These are phyloP conservation scores for Starmerella geochares DNA, from an alignment of 805 yeast genomes.

Conservation along the genomic window DNA sequence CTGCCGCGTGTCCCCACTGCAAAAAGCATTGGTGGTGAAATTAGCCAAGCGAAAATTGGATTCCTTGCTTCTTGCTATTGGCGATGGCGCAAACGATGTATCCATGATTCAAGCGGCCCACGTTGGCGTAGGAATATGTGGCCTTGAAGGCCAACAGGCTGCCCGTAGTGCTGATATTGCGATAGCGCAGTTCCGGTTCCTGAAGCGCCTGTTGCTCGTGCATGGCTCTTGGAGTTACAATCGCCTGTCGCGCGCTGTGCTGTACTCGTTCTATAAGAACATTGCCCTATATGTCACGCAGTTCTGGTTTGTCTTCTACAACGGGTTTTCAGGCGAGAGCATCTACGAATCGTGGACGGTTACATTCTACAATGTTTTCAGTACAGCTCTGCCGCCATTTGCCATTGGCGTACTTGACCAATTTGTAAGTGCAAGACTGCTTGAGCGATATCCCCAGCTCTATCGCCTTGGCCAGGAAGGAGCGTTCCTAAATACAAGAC, in stretches of 20 bases:
- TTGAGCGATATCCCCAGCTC: conserved; percentile 85
- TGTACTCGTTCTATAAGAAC: conserved; percentile 92
- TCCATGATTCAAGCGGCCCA: conserved; percentile 99
- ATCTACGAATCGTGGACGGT: conserved; percentile 96
- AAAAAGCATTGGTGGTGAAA: conserved; percentile 90
- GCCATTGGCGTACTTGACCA: conserved; percentile 95
- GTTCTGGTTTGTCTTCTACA: conserved; percentile 92
- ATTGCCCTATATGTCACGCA: conserved; percentile 95
- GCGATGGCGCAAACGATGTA: conserved; percentile 99
- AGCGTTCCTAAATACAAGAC: conserved; percentile 76
- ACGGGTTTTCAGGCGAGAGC: conserved; percentile 90
- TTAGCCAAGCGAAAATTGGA: conserved; percentile 70
- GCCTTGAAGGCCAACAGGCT: conserved; percentile 99
- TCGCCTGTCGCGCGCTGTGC: conserved; percentile 80
- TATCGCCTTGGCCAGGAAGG: conserved; percentile 85
- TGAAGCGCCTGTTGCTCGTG: conserved; percentile 72
- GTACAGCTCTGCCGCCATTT: conserved; percentile 91
- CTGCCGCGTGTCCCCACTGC: conserved; percentile 95
- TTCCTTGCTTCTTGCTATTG: conserved; percentile 73
- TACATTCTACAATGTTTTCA: conserved; percentile 87
- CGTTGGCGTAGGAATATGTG: conserved; percentile 97
- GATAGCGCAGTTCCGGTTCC: conserved; percentile 85
- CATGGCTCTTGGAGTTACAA: conserved; percentile 99
- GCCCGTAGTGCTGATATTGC: conserved; percentile 97
- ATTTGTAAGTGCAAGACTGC: conserved; percentile 77